Evolutionary conservation across 257 asterid genomes (phyloP).

Genomic region (Solanum tacnaense): DNA sequence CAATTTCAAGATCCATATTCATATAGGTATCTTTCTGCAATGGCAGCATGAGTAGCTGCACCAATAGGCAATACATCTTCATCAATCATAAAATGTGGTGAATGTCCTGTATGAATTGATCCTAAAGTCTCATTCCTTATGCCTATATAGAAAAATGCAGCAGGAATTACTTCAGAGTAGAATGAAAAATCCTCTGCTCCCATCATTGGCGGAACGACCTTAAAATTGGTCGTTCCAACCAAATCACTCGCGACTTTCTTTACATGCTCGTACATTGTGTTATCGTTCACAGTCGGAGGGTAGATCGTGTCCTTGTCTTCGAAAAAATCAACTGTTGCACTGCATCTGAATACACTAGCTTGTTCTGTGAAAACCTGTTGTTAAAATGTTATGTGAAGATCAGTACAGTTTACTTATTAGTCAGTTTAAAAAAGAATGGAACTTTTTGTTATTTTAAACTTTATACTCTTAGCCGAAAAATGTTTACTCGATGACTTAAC

Average conservation of each 20-base stretch:
- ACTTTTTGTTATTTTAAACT: neutral
- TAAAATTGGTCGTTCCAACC: constrained; percentile 37
- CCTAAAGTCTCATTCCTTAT: constrained; percentile 64
- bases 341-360: constrained; percentile 65
- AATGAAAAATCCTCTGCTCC: constrained; percentile 92
- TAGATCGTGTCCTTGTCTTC: constrained; percentile 46
- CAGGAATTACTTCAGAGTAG: constrained; percentile 69
- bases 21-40: constrained; percentile 77
- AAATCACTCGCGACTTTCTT: constrained; percentile 35
- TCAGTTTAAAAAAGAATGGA: neutral
- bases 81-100: constrained; percentile 78
- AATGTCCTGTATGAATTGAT: constrained; percentile 51
- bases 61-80: constrained; percentile 77
- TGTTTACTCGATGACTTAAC: neutral
- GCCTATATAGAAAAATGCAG: constrained; percentile 76
- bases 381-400: neutral
- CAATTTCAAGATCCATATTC: constrained; percentile 2
- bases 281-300: constrained; percentile 75
- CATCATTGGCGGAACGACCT: constrained; percentile 62
- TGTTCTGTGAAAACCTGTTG: constrained; percentile 67
- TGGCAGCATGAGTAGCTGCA: constrained; percentile 85
- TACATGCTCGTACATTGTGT: constrained; percentile 50
- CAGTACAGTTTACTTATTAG: neutral
- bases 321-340: constrained; percentile 74
- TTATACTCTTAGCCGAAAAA: neutral